These are phyloP conservation scores for Balakata baccata DNA, from an alignment of 345 rosid genomes.

Conservation along the genomic window DNA sequence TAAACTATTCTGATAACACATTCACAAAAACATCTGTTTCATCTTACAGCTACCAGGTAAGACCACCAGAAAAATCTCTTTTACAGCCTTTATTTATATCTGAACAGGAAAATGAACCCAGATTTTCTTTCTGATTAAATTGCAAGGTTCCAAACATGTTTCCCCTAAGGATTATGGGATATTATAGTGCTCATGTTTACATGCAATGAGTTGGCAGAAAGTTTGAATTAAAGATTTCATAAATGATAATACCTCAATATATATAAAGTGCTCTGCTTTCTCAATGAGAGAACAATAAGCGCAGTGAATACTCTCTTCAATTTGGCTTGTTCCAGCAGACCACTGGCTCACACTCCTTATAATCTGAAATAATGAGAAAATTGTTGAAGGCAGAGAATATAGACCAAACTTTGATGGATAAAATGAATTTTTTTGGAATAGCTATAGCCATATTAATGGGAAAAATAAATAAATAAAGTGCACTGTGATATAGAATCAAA, in stretches of 20 bases:
- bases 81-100: neutral
- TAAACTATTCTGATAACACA: neutral
- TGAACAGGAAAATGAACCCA: neutral
- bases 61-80: constrained; percentile 1
- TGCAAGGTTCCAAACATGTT: neutral
- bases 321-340: constrained; percentile 99
- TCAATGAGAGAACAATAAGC: constrained; percentile 95
- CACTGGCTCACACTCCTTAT: constrained; percentile 98
- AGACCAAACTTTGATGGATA: neutral
- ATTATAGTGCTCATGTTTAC: neutral
- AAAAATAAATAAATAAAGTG: neutral
- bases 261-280: constrained; percentile 87
- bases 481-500: neutral
- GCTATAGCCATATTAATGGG: neutral
- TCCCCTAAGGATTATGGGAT: neutral
- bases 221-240: neutral
- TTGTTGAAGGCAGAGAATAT: constrained; percentile 10
- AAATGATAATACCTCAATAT: constrained; percentile 72
- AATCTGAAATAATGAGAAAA: constrained; percentile 46
- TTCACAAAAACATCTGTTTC: neutral
- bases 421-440: neutral
- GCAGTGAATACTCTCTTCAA: constrained; percentile 90
- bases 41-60: neutral
- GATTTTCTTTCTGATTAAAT: neutral
- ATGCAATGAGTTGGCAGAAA: neutral